Conservation (phyloP, 176 grass and related monocot genomes). For the Musa schizocarpa region DNA sequence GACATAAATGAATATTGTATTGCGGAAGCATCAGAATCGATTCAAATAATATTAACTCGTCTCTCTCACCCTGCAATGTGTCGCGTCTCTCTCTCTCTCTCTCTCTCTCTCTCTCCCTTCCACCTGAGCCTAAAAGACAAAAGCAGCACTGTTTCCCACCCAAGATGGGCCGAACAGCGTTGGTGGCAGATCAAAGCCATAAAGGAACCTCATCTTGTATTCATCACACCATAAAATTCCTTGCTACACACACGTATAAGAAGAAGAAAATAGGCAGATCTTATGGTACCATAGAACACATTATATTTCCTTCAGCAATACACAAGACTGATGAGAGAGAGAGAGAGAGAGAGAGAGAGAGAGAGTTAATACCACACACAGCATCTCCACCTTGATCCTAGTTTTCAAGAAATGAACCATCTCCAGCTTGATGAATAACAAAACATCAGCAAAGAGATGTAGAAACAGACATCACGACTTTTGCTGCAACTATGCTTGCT, state of each 20-base stretch:
- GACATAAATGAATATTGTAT: constrained; percentile 29
- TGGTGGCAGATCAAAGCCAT: constrained; percentile 8
- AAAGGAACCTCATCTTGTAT: background rate
- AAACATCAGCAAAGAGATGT: constrained; percentile 5
- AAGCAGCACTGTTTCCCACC: constrained; percentile 28
- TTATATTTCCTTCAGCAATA: background rate
- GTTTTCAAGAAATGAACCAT: background rate
- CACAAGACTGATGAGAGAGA: background rate
- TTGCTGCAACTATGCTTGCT: constrained; percentile 1
- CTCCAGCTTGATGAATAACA: constrained; percentile 13
- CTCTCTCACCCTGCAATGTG: constrained; percentile 8
- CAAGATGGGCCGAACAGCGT: constrained; percentile 11
- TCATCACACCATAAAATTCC: constrained; percentile 5
- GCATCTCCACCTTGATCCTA: too few species aligned
- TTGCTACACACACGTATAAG: background rate
- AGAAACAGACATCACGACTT: constrained; percentile 13
- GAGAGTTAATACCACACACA: constrained; percentile 24
- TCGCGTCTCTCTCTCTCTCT: constrained; percentile 11
- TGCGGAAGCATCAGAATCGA: constrained; percentile 4
- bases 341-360: background rate
- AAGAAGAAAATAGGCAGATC: background rate
- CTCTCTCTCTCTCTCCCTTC: background rate
- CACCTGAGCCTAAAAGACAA: constrained; percentile 25
- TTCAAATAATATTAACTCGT: constrained; percentile 7
- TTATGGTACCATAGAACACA: background rate